Base-by-base conservation (phyloP, 2,329 filamentous ascomycete species). In the Elsinoe batatas region DNA sequence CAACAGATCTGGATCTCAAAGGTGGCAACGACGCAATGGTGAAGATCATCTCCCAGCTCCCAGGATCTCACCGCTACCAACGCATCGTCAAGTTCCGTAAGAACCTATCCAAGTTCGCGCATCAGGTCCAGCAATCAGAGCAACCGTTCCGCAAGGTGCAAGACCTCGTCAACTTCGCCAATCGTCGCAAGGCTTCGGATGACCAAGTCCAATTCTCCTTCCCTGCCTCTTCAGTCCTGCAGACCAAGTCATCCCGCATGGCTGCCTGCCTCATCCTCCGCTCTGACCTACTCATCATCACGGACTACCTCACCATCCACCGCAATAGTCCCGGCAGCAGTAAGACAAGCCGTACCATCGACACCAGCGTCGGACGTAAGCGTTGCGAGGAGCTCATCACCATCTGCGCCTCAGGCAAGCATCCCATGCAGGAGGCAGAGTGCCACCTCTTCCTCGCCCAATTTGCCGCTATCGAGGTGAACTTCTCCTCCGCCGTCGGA, bases 391-490 rank as follows among this genome's bases (percentile, higher is more conserved):
- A 40, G 0, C 63, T 82, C 8, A 70, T 75, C n/a, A 35, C 69
- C 0, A 61, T 64, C 12, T 0, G 76, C 79, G 0, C 53, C 43
- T 1, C 53, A 37, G 1, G 64, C 70, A 0, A 66, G 64, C 4
- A 68, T 73, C 30, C 64, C 1, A 67, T 72, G 3, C 72, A 77
- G n/a, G 65, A 77, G 57, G 69, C 73, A 0, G 77, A 83, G 61
- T 77, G 72, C 0, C 69, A 76, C 42, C 67, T 82, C 20, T 78
- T 76, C 59, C 72, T 71, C 22, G 76, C 75, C 0, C 72, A 76
- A 5, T 73, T 79, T 32, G 73, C 70, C 40, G 72, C 71, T 1
- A 64, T 82, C 2, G 72, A 76, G 35, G 64, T 57, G 1, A 43
- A 46, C 1, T 47, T 46, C 36, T 11, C 47, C 22, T 22, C 22